phyloP scores from a whole-genome alignment of 2,329 filamentous ascomycete species.

The Penicillium sp. region DNA sequence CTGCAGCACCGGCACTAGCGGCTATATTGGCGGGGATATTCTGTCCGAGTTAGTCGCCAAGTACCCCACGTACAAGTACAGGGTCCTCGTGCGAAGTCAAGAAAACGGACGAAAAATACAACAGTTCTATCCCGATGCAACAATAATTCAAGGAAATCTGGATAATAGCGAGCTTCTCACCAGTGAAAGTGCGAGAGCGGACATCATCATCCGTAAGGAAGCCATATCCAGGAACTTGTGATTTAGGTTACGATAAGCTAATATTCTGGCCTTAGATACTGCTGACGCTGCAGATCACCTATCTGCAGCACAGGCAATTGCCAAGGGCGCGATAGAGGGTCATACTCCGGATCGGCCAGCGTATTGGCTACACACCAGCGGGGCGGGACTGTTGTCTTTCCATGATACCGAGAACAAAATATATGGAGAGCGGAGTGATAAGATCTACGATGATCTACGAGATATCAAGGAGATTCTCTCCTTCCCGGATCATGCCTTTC shows the following conservation, averaged over 20 bases:
- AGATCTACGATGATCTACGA: slow-evolving; percentile 10
- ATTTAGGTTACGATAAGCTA: too few relatives aligned
- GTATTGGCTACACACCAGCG: slow-evolving; percentile 18
- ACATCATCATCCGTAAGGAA: slow-evolving; percentile 19
- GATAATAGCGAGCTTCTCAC: slow-evolving; percentile 1
- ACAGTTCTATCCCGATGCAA: slow-evolving; percentile 3
- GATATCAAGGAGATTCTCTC: slow-evolving; percentile 12
- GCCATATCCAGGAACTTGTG: not conserved
- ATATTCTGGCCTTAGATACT: slow-evolving; percentile 5
- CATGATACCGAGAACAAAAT: slow-evolving; percentile 9
- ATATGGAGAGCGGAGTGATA: slow-evolving; percentile 6
- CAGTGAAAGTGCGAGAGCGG: slow-evolving; percentile 10
- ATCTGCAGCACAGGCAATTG: slow-evolving; percentile 9
- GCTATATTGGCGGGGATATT: slow-evolving; percentile 41
- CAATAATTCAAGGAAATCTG: slow-evolving; percentile 3
- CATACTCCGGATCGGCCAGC: slow-evolving; percentile 11
- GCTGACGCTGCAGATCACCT: slow-evolving; percentile 16
- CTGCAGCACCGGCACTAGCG: slow-evolving; percentile 15
- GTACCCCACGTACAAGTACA: slow-evolving; percentile 7
- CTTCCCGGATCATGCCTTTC: slow-evolving; percentile 18
- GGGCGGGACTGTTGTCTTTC: slow-evolving; percentile 16
- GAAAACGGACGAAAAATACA: slow-evolving; percentile 9
- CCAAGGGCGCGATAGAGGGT: slow-evolving; percentile 8
- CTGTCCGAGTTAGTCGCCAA: slow-evolving; percentile 45
- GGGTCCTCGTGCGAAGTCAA: slow-evolving; percentile 9